These are phyloP conservation scores for Saussurea involucrata DNA, from an alignment of 129 eudicot genomes.

Conservation along the genomic window DNA sequence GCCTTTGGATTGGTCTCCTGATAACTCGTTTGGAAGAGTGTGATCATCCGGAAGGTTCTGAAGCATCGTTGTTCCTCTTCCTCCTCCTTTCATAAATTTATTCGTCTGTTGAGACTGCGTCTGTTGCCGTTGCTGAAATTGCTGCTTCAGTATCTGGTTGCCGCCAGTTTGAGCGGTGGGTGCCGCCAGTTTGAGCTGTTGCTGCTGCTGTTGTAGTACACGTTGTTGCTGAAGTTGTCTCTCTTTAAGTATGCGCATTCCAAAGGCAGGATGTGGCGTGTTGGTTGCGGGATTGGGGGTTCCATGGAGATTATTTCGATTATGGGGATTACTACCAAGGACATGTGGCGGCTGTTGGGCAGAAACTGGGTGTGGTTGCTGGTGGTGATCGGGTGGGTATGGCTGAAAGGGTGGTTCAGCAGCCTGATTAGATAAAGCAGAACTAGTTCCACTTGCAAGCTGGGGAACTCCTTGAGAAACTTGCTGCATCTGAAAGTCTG, in stretches of 20 bases:
- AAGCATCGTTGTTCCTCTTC: constrained; percentile 19
- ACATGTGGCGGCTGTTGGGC: constrained; percentile 51
- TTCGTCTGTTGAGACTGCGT: constrained; percentile 42
- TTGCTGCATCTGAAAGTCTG: constrained; percentile 57
- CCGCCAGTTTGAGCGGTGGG: constrained; percentile 46
- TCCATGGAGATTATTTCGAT: constrained; percentile 52
- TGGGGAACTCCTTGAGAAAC: constrained; percentile 44
- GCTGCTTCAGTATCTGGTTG: constrained; percentile 55
- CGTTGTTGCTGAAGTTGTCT: constrained; percentile 60
- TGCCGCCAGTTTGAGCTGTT: constrained; percentile 37
- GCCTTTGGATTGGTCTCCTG: constrained; percentile 37
- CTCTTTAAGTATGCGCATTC: constrained; percentile 62
- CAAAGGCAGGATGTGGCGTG: constrained; percentile 53
- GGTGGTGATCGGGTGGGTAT: constrained; percentile 53
- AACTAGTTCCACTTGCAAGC: constrained; percentile 5
- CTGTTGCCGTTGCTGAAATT: constrained; percentile 39
- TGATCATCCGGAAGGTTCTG: constrained; percentile 17
- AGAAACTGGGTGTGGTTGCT: constrained; percentile 49
- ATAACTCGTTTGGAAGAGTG: constrained; percentile 31
- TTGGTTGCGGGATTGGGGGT: constrained; percentile 37
- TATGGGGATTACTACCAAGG: constrained; percentile 37
- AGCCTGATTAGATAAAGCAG: constrained; percentile 45
- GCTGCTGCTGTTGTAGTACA: constrained; percentile 48
- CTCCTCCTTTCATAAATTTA: constrained; percentile 52
- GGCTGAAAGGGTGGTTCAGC: constrained; percentile 43